Base-by-base conservation (phyloP, 805 yeast genomes). In the Starmerella powellii region DNA sequence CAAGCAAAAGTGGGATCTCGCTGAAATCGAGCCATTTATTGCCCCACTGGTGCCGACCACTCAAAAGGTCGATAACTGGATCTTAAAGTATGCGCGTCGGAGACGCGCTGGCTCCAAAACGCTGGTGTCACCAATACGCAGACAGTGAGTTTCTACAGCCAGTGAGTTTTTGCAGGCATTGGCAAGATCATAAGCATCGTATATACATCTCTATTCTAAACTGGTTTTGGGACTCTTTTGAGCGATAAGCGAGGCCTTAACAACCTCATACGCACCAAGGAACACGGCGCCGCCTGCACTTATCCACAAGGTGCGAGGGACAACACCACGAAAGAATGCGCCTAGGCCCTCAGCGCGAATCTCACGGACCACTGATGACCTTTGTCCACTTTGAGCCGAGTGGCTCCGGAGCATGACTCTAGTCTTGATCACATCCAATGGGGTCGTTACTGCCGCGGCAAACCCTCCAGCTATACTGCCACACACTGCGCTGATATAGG, bases 231-330 rank as follows among this genome's bases (percentile, higher is more conserved):
- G 13, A 4, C 4, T 23, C 12, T 19, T 36, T 18, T 13, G 32
- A 3, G 12, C 10, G 17, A 4, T 13, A 13, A 36, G 8, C 4
- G 27, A 30, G 24, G 27, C 35, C 17, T 38, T 38, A 4, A 46
- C 48, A 5, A 49, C 42, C 62, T 93, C 99, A 57, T 91, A 91
- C 42, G 84, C 83, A 4, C 99, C 99, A 43, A 91, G 66, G 65
- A 93, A 91, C 15, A 93, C 86, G 15, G 97, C 95, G 23, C 99
- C 99, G 17, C 99, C 99, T 4, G 94, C 91, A 63, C 94, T 79
- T 44, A 91, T 88, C 98, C 98, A 91, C 74, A 82, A 69, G 0
- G 96, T 87, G 59, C 99, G 71, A 4, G 99, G 97, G 0, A 94
- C 96, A 21, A 88, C 70, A 12, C 99, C 99, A 37, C 72, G 72